Conservation (phyloP, 306 rosid genomes). For the Lathyrus oleraceus region DNA sequence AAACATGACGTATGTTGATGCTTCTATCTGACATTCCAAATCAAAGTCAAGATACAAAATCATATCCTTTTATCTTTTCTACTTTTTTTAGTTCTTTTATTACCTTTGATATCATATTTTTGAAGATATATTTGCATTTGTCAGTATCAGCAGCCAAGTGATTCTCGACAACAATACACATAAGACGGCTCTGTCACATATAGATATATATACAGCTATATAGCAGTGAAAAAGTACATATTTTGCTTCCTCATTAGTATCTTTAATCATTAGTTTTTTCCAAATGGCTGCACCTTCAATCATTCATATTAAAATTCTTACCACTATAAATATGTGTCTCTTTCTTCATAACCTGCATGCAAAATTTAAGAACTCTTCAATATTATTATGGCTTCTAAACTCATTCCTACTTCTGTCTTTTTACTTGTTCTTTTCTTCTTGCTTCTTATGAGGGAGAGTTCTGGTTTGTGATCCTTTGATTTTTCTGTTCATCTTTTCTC, state of each 20-base stretch:
- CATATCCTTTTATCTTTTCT: slow-evolving; percentile 20
- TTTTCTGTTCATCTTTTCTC: background rate
- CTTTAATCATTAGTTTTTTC: slow-evolving; percentile 48
- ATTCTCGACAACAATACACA: slow-evolving; percentile 30
- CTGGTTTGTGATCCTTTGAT: slow-evolving; percentile 41
- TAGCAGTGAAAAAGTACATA: background rate
- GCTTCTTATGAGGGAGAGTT: slow-evolving; percentile 36
- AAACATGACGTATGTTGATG: slow-evolving; percentile 31
- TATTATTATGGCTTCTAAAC: slow-evolving; percentile 48
- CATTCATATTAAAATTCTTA: slow-evolving; percentile 33
- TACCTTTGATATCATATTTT: slow-evolving; percentile 32
- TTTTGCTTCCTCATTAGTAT: slow-evolving; percentile 11
- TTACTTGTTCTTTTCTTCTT: slow-evolving; percentile 47
- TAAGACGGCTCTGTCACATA: slow-evolving; percentile 59
- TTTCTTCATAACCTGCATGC: slow-evolving; percentile 18
- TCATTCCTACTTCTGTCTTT: slow-evolving; percentile 22
- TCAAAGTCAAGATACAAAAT: slow-evolving; percentile 1
- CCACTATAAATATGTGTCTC: slow-evolving; percentile 50
- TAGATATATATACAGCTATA: background rate
- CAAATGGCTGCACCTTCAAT: slow-evolving; percentile 66
- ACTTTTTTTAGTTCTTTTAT: background rate
- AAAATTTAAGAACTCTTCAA: slow-evolving; percentile 10
- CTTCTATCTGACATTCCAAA: slow-evolving; percentile 30
- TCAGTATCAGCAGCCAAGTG: slow-evolving; percentile 37
- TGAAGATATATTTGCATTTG: slow-evolving; percentile 24